A percentile compares a stretch with the other conserved stretches of the same genome.
Evolutionary conservation across 2,329 filamentous ascomycete species (phyloP).

Genomic region (Fusarium udum): DNA sequence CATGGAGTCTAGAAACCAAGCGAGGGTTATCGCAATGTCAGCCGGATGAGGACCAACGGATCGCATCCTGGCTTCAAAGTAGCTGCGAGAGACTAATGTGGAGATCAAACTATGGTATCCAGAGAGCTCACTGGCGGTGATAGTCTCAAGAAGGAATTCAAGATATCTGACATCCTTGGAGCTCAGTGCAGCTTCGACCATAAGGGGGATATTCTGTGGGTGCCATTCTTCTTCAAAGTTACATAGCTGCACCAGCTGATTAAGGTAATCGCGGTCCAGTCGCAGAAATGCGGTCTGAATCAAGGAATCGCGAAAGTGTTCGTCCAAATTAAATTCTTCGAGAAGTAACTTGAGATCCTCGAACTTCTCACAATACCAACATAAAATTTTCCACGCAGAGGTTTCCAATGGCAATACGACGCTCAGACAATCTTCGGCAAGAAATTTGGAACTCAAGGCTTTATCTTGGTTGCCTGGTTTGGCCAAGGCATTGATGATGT

Average conservation of each 20-base stretch:
- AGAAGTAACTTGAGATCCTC: background rate
- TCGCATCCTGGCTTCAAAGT: no score
- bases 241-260: background rate
- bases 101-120: no score
- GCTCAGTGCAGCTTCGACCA: background rate
- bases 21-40: no score
- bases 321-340: background rate
- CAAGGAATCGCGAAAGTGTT: background rate
- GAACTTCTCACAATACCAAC: background rate
- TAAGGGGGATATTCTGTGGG: rapidly evolving
- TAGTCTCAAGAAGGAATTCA: no score
- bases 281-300: rapidly evolving
- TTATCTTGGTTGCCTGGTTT: rapidly evolving
- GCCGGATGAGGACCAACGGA: no score
- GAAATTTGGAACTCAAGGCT: rapidly evolving
- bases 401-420: no score
- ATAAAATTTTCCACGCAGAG: no score
- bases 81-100: no score
- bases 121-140: no score
- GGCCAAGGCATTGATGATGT: rapidly evolving
- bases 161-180: background rate
- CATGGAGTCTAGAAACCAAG: no score
- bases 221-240: background rate
- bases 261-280: rapidly evolving
- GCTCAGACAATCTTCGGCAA: background rate